These are phyloP conservation scores for Beauveria caledonica DNA, from an alignment of 2,329 filamentous ascomycete species.

Conservation along the genomic window DNA sequence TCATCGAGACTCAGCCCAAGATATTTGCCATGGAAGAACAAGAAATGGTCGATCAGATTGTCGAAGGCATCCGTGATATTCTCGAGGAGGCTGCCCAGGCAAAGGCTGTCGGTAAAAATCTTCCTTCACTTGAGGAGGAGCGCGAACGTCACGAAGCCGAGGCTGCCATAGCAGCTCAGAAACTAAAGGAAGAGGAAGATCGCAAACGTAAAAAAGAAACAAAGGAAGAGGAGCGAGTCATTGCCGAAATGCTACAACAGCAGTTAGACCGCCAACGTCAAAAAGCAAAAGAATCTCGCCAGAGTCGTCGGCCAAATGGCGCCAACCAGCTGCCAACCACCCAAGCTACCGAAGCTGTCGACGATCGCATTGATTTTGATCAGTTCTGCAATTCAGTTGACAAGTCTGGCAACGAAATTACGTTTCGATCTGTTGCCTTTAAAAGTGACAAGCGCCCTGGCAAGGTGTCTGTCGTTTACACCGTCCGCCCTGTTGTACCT, in stretches of 20 bases:
- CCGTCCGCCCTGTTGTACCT: constrained; percentile 59
- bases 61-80: constrained; percentile 63
- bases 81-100: constrained; percentile 79
- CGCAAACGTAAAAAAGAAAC: constrained; percentile 47
- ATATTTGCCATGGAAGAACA: constrained; percentile 44
- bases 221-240: constrained; percentile 60
- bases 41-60: constrained; percentile 56
- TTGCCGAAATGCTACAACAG: constrained; percentile 64
- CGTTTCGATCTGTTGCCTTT: constrained; percentile 63
- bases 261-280: constrained; percentile 61
- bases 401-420: constrained; percentile 51
- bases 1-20: constrained; percentile 50
- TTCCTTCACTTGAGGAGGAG: constrained; percentile 85
- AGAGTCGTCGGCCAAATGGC: constrained; percentile 45
- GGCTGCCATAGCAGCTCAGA: constrained; percentile 51
- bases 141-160: constrained; percentile 73
- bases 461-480: constrained; percentile 59
- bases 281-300: constrained; percentile 55
- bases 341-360: constrained; percentile 20
- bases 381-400: constrained; percentile 57
- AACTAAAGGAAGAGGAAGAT: constrained; percentile 45
- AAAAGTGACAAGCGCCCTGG: constrained; percentile 59
- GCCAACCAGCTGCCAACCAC: constrained; percentile 19
- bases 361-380: constrained; percentile 52
- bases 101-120: constrained; percentile 63